These are phyloP conservation scores for Turnera subulata DNA, from an alignment of 345 rosid species.

Conservation along the genomic window DNA sequence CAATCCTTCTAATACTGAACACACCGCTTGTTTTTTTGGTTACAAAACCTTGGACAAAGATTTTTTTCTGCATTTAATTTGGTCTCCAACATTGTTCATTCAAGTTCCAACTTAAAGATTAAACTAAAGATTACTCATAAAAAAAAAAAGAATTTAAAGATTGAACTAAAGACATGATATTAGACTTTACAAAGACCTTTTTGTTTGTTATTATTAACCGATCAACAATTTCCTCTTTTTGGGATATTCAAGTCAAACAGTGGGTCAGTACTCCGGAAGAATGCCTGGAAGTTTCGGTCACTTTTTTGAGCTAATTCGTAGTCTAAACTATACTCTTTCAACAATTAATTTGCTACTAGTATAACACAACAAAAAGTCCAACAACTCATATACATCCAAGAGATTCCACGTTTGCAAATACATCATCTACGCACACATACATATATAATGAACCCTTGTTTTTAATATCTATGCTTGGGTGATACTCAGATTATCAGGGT, in stretches of 20 bases:
- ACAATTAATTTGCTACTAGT: background rate
- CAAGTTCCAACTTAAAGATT: background rate
- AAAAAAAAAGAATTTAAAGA: no score
- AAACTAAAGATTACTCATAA: background rate
- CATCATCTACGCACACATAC: slow-evolving; percentile 3
- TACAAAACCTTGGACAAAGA: background rate
- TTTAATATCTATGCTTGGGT: no score
- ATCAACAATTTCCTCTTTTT: background rate
- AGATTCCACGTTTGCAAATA: slow-evolving; percentile 13
- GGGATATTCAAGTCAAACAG: slow-evolving; percentile 22
- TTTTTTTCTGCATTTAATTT: background rate
- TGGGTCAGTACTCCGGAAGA: slow-evolving; percentile 21
- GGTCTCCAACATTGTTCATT: background rate
- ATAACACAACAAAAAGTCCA: background rate
- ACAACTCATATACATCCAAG: slow-evolving; percentile 12
- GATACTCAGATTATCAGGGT: background rate
- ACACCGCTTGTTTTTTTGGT: background rate
- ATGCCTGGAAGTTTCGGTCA: slow-evolving; percentile 27
- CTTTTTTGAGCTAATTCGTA: slow-evolving; percentile 4
- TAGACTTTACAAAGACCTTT: slow-evolving; percentile 1
- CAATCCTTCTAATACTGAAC: slow-evolving; percentile 1
- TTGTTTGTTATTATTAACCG: slow-evolving; percentile 18
- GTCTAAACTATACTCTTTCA: background rate
- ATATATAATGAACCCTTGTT: no score
- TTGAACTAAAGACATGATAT: background rate